Evolutionary conservation across 2,329 filamentous ascomycete genomes (phyloP).

Genomic region (Penicillium sp.): DNA sequence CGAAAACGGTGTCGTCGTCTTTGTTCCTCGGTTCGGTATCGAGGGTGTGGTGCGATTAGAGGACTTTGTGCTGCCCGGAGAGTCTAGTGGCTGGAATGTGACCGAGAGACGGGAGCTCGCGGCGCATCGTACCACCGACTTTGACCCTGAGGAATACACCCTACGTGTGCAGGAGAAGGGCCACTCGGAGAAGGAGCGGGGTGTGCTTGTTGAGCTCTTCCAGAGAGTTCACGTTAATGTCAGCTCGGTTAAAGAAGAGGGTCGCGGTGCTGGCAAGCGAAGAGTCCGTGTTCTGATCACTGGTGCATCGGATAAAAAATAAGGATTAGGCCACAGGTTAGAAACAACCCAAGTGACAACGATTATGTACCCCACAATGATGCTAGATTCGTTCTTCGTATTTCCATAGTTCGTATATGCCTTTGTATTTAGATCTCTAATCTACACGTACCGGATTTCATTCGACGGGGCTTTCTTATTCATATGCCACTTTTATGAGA

Average conservation of each 20-base stretch:
- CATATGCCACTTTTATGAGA: too few relatives aligned
- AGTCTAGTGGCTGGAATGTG: slow-evolving; percentile 32
- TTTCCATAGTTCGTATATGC: background rate
- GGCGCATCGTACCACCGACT: slow-evolving; percentile 68
- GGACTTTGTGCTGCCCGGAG: slow-evolving; percentile 73
- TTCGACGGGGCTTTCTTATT: too few relatives aligned
- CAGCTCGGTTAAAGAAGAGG: slow-evolving; percentile 86
- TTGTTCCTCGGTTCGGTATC: slow-evolving; percentile 93
- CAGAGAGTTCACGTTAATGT: slow-evolving; percentile 88
- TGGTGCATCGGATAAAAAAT: background rate
- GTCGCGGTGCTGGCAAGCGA: slow-evolving; percentile 82
- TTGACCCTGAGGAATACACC: slow-evolving; percentile 82
- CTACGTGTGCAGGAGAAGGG: slow-evolving; percentile 60
- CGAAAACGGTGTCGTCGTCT: slow-evolving; percentile 94
- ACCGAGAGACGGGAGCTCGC: slow-evolving; percentile 36
- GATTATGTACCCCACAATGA: background rate
- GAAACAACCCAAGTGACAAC: background rate
- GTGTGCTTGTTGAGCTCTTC: slow-evolving; percentile 74
- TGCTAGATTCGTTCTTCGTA: background rate
- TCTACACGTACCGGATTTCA: too few relatives aligned
- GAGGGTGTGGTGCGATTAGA: slow-evolving; percentile 85
- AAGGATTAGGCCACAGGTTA: background rate
- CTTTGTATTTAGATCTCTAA: background rate
- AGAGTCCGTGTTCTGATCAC: slow-evolving; percentile 52
- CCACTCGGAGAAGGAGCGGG: slow-evolving; percentile 38